A percentile compares a stretch with the other conserved stretches of the same genome.
phyloP scores from a whole-genome alignment of 1,284 basidiomycete genomes.

The Sparassis latifolia region DNA sequence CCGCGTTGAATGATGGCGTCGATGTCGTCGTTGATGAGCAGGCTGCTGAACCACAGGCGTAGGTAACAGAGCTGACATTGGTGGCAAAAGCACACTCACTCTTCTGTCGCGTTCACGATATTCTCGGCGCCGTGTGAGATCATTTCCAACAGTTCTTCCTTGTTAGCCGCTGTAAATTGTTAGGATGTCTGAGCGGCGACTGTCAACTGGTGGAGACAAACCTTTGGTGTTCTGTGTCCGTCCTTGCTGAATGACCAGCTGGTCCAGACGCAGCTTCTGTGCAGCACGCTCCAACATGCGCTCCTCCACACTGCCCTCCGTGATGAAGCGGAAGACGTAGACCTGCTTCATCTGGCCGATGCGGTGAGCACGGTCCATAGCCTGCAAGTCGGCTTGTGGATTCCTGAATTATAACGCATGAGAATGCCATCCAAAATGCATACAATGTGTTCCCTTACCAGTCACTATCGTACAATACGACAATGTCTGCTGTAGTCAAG shows the following conservation, averaged over 20 bases:
- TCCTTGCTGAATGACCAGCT: slow-evolving; percentile 97
- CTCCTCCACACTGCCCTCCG: slow-evolving; percentile 95
- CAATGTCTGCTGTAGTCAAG: slow-evolving; percentile 90
- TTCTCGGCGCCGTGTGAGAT: slow-evolving; percentile 97
- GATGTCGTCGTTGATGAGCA: slow-evolving; percentile 88
- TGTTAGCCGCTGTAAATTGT: slow-evolving; percentile 67
- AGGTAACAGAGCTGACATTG: neutral
- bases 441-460: slow-evolving; percentile 46
- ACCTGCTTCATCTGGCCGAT: slow-evolving; percentile 99
- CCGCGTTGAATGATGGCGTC: slow-evolving; percentile 91
- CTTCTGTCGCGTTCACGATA: slow-evolving; percentile 78
- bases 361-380: slow-evolving; percentile 98
- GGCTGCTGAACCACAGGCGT: slow-evolving; percentile 32
- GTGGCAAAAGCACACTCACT: slow-evolving; percentile 35
- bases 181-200: neutral
- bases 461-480: slow-evolving; percentile 97
- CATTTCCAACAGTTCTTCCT: slow-evolving; percentile 97
- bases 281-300: slow-evolving; percentile 95
- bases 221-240: slow-evolving; percentile 69
- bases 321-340: slow-evolving; percentile 97
- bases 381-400: slow-evolving; percentile 97
- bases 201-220: slow-evolving; percentile 18
- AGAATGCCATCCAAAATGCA: slow-evolving; percentile 5
- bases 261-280: slow-evolving; percentile 93
- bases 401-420: slow-evolving; percentile 50